A percentile compares a stretch with the other conserved stretches of the same genome.
phyloP scores from a whole-genome alignment of 129 eudicot species.

The Oenanthe sinensis region DNA sequence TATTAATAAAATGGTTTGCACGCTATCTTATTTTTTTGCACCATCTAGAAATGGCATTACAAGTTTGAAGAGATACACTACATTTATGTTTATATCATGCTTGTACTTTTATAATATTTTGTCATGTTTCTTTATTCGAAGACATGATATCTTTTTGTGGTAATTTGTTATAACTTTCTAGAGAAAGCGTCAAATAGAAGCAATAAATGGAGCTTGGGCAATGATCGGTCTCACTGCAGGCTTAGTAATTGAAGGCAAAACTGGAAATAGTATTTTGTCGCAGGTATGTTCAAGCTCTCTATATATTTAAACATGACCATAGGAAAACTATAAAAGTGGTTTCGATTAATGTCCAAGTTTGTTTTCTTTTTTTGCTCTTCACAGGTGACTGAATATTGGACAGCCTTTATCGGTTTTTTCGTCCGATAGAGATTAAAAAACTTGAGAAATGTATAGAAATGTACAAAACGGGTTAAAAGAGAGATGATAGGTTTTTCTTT shows the following conservation, averaged over 20 bases:
- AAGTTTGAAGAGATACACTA: neutral
- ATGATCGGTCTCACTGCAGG: constrained; percentile 93
- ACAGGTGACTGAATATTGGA: constrained; percentile 87
- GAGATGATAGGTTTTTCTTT: neutral
- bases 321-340: constrained; percentile 3
- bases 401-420: constrained; percentile 37
- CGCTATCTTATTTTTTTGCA: neutral
- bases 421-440: constrained; percentile 23
- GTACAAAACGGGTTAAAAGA: neutral
- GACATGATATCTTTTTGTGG: neutral
- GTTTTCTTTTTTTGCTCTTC: constrained; percentile 2
- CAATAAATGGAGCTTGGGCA: constrained; percentile 97
- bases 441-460: neutral
- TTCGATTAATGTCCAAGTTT: constrained; percentile 4
- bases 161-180: constrained; percentile 17
- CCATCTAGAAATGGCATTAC: neutral
- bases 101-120: neutral
- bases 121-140: neutral
- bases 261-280: constrained; percentile 64
- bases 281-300: constrained; percentile 53
- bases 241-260: constrained; percentile 75
- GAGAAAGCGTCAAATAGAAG: constrained; percentile 77
- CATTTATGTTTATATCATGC: neutral
- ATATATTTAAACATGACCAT: neutral
- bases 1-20: neutral